A percentile compares a stretch with the other conserved stretches of the same genome.
Conservation (phyloP, 768 basidiomycete genomes). For the Lactifluus pinguis region DNA sequence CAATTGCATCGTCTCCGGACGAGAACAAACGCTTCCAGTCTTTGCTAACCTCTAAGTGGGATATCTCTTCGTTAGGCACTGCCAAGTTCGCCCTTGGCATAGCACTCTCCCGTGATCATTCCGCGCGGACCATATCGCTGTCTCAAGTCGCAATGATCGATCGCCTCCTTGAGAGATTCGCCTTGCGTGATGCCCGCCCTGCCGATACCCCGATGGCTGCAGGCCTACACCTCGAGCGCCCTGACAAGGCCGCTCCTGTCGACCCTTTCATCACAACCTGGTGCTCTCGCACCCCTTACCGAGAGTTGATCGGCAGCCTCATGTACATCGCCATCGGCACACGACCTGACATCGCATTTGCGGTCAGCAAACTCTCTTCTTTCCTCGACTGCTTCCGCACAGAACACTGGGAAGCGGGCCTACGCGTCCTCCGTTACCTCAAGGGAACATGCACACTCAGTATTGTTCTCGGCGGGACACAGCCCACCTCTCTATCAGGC, state of each 20-base stretch:
- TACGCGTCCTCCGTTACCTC: neutral
- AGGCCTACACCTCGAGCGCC: too few species aligned
- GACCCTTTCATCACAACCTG: too few species aligned
- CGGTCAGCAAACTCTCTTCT: neutral
- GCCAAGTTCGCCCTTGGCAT: neutral
- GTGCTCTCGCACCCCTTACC: neutral
- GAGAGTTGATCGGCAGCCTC: neutral
- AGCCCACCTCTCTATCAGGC: neutral
- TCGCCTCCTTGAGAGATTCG: too few species aligned
- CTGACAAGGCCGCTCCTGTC: too few species aligned
- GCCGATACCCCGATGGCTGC: too few species aligned
- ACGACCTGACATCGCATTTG: neutral
- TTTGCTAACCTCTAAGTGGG: neutral
- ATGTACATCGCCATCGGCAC: neutral
- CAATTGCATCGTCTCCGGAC: neutral
- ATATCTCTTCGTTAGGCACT: neutral
- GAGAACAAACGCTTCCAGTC: neutral
- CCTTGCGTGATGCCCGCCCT: too few species aligned
- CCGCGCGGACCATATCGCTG: neutral
- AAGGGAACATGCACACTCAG: too few species aligned
- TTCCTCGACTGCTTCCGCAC: too few species aligned
- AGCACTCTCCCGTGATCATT: neutral
- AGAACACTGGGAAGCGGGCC: neutral
- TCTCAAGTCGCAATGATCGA: neutral
- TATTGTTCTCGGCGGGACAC: neutral